Conservation (phyloP, 1,284 basidiomycete genomes). For the Polyporus tsugae region DNA sequence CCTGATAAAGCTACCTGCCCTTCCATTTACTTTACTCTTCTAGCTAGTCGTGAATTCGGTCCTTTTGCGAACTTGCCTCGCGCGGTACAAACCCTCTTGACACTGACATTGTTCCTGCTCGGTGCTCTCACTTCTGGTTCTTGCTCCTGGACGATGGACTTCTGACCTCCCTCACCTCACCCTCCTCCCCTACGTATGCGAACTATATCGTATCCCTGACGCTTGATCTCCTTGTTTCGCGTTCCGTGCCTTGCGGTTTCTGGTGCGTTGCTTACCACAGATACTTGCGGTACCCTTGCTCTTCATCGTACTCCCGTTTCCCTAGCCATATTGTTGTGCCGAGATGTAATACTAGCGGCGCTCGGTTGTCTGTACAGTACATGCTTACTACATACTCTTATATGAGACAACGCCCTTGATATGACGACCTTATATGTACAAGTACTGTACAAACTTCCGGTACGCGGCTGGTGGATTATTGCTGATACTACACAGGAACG, state of each 20-base stretch:
- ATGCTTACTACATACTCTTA: background rate
- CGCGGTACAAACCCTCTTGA: background rate
- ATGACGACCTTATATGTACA: background rate
- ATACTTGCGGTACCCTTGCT: background rate
- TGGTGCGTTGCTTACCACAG: background rate
- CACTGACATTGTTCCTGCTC: background rate
- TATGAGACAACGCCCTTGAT: background rate
- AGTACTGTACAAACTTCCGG: background rate
- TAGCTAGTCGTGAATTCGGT: background rate
- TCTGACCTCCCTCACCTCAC: background rate
- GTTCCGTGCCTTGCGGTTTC: background rate
- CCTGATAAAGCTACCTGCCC: background rate
- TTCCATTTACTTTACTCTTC: background rate
- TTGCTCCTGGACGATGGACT: conserved; percentile 5
- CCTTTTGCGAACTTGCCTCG: background rate
- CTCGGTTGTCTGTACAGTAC: background rate
- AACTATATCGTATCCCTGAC: background rate
- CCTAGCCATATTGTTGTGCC: background rate
- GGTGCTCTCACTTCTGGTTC: background rate
- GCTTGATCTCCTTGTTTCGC: background rate
- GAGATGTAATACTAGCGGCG: background rate
- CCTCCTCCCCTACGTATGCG: background rate
- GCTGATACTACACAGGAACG: background rate
- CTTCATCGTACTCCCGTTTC: background rate
- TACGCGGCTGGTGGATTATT: background rate